Conservation (phyloP, 768 basidiomycete species). For the Pseudohyphozyma bogoriensis region DNA sequence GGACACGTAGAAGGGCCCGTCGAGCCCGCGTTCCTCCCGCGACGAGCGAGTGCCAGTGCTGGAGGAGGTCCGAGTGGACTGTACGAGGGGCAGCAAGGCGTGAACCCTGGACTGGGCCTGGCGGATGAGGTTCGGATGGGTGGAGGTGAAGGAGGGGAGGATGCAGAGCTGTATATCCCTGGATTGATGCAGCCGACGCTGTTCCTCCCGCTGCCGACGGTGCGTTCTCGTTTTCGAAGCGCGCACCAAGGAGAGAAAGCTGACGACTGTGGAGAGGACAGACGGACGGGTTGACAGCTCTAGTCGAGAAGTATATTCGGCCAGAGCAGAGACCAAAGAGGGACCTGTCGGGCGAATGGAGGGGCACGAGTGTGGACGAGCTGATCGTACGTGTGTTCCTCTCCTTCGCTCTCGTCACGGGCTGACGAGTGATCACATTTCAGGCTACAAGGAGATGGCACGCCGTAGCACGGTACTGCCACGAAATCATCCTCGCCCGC, state of each 20-base stretch:
- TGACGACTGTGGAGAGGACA: neutral
- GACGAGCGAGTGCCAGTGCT: no score
- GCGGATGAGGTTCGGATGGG: no score
- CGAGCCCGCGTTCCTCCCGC: no score
- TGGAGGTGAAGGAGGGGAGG: no score
- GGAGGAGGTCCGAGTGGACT: no score
- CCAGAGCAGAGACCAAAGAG: conserved; percentile 1
- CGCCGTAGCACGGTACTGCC: conserved; percentile 1
- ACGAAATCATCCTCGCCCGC: neutral
- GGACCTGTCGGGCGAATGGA: conserved; percentile 1
- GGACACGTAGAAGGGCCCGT: no score
- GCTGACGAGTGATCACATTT: neutral
- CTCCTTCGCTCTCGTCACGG: neutral
- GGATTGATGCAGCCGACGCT: neutral
- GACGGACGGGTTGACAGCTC: neutral
- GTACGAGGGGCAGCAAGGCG: no score
- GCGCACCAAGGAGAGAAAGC: no score
- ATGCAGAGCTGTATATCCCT: neutral
- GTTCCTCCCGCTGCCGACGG: conserved; percentile 1
- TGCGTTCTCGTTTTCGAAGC: neutral
- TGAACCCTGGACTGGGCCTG: no score
- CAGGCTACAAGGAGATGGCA: neutral
- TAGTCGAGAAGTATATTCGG: conserved; percentile 5
- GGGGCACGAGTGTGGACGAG: neutral
- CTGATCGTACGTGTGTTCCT: neutral